A percentile compares a stretch with the other conserved stretches of the same genome.
Evolutionary conservation across 2,329 filamentous ascomycete species (phyloP).

Genomic region (Sphaerulina vaccinii): DNA sequence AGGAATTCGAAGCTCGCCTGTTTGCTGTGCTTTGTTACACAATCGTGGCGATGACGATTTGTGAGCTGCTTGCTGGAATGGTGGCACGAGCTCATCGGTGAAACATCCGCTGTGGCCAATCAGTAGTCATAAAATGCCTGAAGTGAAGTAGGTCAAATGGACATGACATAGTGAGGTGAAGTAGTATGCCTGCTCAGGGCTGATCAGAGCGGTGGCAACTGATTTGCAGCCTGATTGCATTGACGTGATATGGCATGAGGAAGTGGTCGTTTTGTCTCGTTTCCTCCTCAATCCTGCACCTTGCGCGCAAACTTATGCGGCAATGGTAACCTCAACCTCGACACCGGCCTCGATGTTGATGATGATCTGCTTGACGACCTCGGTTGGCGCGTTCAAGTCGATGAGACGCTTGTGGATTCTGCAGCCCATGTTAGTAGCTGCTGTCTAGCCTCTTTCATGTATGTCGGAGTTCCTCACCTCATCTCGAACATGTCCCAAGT

Average conservation of each 20-base stretch:
- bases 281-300: slow-evolving; percentile 7
- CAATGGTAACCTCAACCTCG: slow-evolving; percentile 90
- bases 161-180: too few species aligned
- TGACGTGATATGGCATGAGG: slow-evolving; percentile 10
- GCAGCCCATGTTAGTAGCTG: slow-evolving; percentile 10
- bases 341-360: slow-evolving; percentile 94
- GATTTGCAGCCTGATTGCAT: slow-evolving; percentile 6
- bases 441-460: slow-evolving; percentile 45
- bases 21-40: neutral
- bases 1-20: neutral
- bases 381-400: slow-evolving; percentile 86
- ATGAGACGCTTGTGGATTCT: slow-evolving; percentile 41
- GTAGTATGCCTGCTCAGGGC: neutral
- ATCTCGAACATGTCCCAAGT: slow-evolving; percentile 99
- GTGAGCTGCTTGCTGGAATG: neutral
- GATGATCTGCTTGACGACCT: slow-evolving; percentile 96
- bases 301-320: slow-evolving; percentile 57
- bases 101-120: neutral
- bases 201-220: neutral
- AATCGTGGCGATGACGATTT: neutral
- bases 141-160: neutral
- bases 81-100: neutral
- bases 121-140: neutral
- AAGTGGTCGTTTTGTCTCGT: neutral
- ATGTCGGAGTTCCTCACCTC: slow-evolving; percentile 72